Conservation (phyloP, 2,329 filamentous ascomycete genomes). For the Cucurbitaria berberidis region DNA sequence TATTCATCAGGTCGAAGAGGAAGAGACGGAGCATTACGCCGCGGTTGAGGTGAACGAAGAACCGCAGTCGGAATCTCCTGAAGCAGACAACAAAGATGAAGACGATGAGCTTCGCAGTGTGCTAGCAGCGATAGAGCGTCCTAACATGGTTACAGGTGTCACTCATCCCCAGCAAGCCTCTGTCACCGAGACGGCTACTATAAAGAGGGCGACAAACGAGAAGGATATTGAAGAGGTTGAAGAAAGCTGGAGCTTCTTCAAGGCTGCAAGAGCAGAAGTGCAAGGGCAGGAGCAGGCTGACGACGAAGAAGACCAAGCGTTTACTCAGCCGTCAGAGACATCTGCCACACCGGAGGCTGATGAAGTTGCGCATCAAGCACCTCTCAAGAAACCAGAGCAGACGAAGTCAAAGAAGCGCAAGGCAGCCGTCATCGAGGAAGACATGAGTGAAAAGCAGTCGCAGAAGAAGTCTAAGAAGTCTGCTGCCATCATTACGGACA, state of each 20-base stretch:
- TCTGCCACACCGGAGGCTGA: neutral
- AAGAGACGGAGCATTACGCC: neutral
- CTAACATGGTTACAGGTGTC: neutral
- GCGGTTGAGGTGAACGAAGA: neutral
- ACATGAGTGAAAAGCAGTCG: neutral
- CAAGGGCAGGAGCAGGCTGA: neutral
- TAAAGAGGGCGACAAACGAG: neutral
- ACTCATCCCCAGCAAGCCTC: neutral
- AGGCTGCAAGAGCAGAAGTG: neutral
- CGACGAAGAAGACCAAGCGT: neutral
- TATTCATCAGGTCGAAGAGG: neutral
- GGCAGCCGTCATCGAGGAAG: neutral
- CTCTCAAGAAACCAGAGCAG: too few species aligned
- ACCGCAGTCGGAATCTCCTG: neutral
- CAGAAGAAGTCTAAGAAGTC: neutral
- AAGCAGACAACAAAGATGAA: neutral
- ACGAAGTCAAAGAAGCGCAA: conserved; percentile 1
- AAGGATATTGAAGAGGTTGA: neutral
- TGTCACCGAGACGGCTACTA: neutral
- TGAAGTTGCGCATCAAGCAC: neutral
- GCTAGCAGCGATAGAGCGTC: neutral
- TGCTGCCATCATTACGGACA: conserved; percentile 1
- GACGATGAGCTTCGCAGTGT: neutral
- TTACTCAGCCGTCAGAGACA: neutral
- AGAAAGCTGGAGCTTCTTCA: neutral